phyloP scores from a whole-genome alignment of 192 early-diverging fungal genomes.

The Entomortierella beljakovae region DNA sequence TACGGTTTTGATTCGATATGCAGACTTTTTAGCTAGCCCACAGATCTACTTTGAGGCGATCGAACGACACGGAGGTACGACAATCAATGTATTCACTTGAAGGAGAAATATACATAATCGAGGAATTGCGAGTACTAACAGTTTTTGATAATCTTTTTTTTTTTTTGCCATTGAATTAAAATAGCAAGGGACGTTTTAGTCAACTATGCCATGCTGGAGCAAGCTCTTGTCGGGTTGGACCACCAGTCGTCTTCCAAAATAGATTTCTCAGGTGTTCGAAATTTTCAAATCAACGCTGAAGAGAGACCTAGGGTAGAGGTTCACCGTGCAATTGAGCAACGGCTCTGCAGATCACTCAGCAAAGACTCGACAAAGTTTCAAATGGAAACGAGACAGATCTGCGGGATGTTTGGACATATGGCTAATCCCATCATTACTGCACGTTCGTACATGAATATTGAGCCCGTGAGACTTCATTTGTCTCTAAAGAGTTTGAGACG shows the following conservation, averaged over 20 bases:
- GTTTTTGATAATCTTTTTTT: neutral
- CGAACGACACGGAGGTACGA: slow-evolving; percentile 15
- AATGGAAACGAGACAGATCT: slow-evolving; percentile 1
- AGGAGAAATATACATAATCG: no score
- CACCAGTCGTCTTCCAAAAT: neutral
- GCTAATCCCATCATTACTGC: slow-evolving; percentile 82
- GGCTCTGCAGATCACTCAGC: slow-evolving; percentile 45
- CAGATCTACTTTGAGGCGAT: slow-evolving; percentile 29
- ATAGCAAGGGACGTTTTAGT: slow-evolving; percentile 7
- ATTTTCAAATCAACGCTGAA: slow-evolving; percentile 1
- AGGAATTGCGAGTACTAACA: no score
- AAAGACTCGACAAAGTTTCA: neutral
- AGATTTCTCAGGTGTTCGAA: slow-evolving; percentile 9
- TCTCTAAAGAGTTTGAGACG: slow-evolving; percentile 72
- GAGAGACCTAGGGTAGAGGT: neutral
- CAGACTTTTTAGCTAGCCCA: slow-evolving; percentile 19
- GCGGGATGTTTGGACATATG: slow-evolving; percentile 71
- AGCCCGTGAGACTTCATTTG: slow-evolving; percentile 72
- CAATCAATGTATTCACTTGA: neutral
- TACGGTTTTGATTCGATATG: slow-evolving; percentile 19
- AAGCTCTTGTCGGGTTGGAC: neutral
- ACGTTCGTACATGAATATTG: slow-evolving; percentile 80
- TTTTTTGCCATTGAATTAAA: neutral
- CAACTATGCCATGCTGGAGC: slow-evolving; percentile 24
- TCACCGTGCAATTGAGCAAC: slow-evolving; percentile 58